phyloP scores from a whole-genome alignment of 2,329 filamentous ascomycete species.

The Fonsecaea pedrosoi region DNA sequence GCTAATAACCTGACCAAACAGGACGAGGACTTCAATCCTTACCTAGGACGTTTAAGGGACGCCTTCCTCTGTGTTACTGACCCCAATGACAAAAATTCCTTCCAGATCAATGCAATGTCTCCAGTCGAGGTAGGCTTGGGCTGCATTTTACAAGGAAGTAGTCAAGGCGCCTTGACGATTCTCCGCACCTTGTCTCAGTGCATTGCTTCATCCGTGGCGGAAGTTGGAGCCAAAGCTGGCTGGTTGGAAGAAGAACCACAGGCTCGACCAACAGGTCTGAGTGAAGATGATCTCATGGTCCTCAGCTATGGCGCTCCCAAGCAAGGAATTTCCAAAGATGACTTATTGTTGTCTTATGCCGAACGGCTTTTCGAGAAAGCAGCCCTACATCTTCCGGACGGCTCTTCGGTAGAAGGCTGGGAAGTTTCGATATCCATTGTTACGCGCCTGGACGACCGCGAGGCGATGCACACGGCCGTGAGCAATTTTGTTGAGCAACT shows the following conservation, averaged over 20 bases:
- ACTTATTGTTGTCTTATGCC: constrained; percentile 78
- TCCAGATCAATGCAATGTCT: constrained; percentile 77
- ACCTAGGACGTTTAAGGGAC: constrained; percentile 74
- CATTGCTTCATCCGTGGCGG: constrained; percentile 77
- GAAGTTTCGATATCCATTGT: constrained; percentile 85
- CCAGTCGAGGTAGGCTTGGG: constrained; percentile 81
- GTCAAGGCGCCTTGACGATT: constrained; percentile 76
- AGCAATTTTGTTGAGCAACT: constrained; percentile 75
- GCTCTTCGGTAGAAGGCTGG: constrained; percentile 73
- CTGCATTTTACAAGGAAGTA: constrained; percentile 80
- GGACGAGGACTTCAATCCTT: constrained; percentile 63
- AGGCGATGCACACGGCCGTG: constrained; percentile 75
- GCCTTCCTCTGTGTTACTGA: constrained; percentile 72
- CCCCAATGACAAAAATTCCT: constrained; percentile 65
- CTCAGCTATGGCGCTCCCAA: constrained; percentile 72
- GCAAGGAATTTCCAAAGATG: constrained; percentile 74
- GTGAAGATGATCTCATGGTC: constrained; percentile 83
- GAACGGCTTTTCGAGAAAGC: constrained; percentile 60
- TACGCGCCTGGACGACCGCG: constrained; percentile 76
- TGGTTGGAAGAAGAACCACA: constrained; percentile 68
- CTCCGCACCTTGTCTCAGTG: constrained; percentile 81
- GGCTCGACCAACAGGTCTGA: constrained; percentile 65
- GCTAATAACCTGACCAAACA: constrained; percentile 44
- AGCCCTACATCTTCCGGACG: constrained; percentile 44
- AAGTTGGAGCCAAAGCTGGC: constrained; percentile 80